Base-by-base conservation (phyloP, 2,329 filamentous ascomycete species). In the Balansia obtecta region DNA sequence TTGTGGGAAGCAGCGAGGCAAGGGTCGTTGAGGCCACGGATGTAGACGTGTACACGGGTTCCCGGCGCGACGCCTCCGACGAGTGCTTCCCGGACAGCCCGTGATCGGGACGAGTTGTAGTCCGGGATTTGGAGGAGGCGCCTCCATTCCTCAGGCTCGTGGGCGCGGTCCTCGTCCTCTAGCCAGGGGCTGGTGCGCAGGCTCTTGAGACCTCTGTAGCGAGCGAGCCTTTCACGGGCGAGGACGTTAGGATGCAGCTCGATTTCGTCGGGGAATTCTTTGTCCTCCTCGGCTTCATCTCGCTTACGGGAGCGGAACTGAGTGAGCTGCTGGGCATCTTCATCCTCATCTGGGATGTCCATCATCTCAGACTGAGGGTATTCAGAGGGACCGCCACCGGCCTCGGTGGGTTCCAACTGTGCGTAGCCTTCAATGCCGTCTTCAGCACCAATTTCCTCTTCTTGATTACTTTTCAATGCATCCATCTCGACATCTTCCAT, bases 191-290 rank as follows among this genome's bases (percentile, higher is more conserved):
- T 95, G 12, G 86, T 87, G 57, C 88, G 83, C 53, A 97, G 68
- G 63, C 86, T 95, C 76, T 97, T 98, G 56, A 98, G 70, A 41
- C 93, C 93, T 61, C 93, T 78, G 68, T 96, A 98, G 53, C 87
- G 80, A 9, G 85, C 80, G 49, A 98, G 71, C 43, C 93, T 79
- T 68, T 98, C 93, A 48, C 88, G 75, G 0, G 93, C 93, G 43
- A 88, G 75, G 3, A 94, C 88, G 49, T 91, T 79, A 0, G 94
- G 93, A 57, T 87, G 88, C 49, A 98, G 73, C 66, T 98, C 94
- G 52, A 98, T 93, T 67, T 98, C 93, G 57, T 98, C 93, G 0
- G 93, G 93, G 66, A 97, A 98, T 65, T 97, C 91, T 50, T 86
- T 79, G 65, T 98, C 93, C 13, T 97, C 90, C 46, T 90, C 80